Percentiles rank a stretch among this genome's conserved stretches.
phyloP scores from a whole-genome alignment of 1,139 yeast genomes.

The Geotrichum macrosporum region DNA sequence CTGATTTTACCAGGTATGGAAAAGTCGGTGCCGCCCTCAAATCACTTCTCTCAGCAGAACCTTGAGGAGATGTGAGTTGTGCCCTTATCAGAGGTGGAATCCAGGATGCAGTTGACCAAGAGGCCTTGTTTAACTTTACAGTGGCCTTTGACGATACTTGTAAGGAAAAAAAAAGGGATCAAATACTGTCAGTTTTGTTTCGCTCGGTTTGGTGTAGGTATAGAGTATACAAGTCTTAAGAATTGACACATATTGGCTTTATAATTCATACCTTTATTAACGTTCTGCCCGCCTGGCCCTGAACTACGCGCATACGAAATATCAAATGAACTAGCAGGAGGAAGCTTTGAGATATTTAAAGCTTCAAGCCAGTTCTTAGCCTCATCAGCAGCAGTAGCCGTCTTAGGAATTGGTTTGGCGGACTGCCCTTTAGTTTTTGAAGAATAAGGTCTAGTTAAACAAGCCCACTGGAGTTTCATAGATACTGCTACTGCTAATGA shows the following conservation, averaged over 20 bases:
- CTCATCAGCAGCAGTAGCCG: not conserved
- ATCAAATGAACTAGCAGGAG: conserved; percentile 46
- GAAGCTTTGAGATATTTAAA: conserved; percentile 43
- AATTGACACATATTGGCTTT: not conserved
- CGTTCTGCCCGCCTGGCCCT: conserved; percentile 96
- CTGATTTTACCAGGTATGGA: conserved; percentile 55
- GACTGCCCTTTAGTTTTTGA: not conserved
- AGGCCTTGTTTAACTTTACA: conserved; percentile 46
- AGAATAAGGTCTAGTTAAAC: not conserved
- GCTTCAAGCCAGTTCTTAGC: conserved; percentile 47
- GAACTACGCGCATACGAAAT: conserved; percentile 67
- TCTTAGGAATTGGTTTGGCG: no score
- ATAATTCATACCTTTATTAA: conserved; percentile 49
- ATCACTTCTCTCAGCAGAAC: conserved; percentile 5
- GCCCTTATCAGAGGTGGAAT: conserved; percentile 52
- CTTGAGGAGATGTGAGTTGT: conserved; percentile 34
- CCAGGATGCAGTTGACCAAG: conserved; percentile 58
- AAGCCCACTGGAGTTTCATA: no score
- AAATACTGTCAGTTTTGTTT: no score
- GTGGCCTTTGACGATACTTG: conserved; percentile 60
- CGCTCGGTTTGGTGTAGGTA: no score
- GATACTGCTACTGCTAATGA: no score
- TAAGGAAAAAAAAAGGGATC: no score
- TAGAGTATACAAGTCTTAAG: not conserved
- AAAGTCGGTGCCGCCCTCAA: conserved; percentile 32